Base-by-base conservation (phyloP, 805 yeast species). In the Clavispora phyllophila region DNA sequence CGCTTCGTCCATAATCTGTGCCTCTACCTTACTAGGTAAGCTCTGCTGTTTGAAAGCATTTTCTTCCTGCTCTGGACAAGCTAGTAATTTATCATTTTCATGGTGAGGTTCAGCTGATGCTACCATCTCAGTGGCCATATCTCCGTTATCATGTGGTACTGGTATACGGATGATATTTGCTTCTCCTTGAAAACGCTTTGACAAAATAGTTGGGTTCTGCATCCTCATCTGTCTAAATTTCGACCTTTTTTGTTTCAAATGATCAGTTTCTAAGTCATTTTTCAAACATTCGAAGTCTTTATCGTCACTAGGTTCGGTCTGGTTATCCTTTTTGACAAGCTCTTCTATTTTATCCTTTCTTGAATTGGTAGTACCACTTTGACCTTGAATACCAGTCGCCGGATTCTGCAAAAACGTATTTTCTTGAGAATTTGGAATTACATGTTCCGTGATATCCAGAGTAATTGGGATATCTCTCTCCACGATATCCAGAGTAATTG, bases 161-260 rank as follows among this genome's bases (percentile, higher is more conserved):
- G 33, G 33, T 29, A 17, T 17, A 5, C 15, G 19, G 3, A 29
- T 29, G 12, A 17, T 10, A 9, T 29, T 29, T 15, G 33, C 33
- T 10, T 9, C 10, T 5, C n/a, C 14, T 2, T 15, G 19, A 15
- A 13, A 10, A 6, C 15, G 4, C 9, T 17, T 29, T 15, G 33
- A 13, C 6, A 2, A 9, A 15, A 15, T 22, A 9, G 19, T n/a
- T 1, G 49, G 45, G n/a, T 43, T 47, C 35, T 44, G 49, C 13
- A 24, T 36, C 29, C 33, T 40, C 56, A 47, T 46, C 17, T 37
- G 44, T 25, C 38, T 49, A 24, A 47, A 54, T n/a, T 39, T 31
- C 13, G 54, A 49, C 5, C 23, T 26, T 27, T 27, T 40, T 25
- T 37, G 18, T 24, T 32, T 45, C 15, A 28, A 23, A 9, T 35